Evolutionary conservation across 2,329 filamentous ascomycete genomes (phyloP).

Genomic region (Xylaria digitata): DNA sequence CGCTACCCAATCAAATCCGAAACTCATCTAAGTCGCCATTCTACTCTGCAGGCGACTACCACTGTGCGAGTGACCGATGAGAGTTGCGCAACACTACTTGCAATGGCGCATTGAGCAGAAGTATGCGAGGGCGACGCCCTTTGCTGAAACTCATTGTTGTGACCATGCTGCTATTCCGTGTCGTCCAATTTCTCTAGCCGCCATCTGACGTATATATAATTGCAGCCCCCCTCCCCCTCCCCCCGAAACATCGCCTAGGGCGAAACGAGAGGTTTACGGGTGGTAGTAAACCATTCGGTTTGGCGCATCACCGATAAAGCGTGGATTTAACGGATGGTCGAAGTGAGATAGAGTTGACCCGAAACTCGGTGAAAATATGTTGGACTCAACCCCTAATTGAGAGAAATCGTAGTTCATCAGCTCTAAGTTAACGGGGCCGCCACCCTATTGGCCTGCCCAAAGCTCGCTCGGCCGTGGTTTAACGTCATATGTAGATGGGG

Average conservation of each 20-base stretch:
- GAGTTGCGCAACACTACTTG: constrained; percentile 14
- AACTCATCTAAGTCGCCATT: background rate
- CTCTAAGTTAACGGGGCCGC: constrained; percentile 31
- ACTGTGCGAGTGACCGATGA: background rate
- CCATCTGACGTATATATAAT: constrained; percentile 14
- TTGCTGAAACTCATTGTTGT: background rate
- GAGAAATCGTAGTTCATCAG: constrained; percentile 18
- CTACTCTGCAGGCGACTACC: constrained; percentile 9
- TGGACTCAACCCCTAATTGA: background rate
- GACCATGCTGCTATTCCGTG: background rate
- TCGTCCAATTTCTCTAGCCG: background rate
- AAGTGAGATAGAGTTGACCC: background rate
- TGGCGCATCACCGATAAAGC: background rate
- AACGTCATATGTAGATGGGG: constrained; percentile 65
- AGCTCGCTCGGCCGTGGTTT: constrained; percentile 62
- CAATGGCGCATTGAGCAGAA: constrained; percentile 5
- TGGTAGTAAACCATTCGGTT: constrained; percentile 6
- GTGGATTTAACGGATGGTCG: background rate
- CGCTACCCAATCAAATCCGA: constrained; percentile 30
- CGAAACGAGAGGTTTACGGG: constrained; percentile 41
- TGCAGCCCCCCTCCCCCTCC: too few relatives aligned
- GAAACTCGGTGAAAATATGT: background rate
- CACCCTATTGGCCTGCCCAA: constrained; percentile 45
- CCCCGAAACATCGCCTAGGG: background rate
- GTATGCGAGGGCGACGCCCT: constrained; percentile 3